These are phyloP conservation scores for Claviceps purpurea DNA, from an alignment of 2,329 filamentous ascomycete genomes.

Conservation along the genomic window DNA sequence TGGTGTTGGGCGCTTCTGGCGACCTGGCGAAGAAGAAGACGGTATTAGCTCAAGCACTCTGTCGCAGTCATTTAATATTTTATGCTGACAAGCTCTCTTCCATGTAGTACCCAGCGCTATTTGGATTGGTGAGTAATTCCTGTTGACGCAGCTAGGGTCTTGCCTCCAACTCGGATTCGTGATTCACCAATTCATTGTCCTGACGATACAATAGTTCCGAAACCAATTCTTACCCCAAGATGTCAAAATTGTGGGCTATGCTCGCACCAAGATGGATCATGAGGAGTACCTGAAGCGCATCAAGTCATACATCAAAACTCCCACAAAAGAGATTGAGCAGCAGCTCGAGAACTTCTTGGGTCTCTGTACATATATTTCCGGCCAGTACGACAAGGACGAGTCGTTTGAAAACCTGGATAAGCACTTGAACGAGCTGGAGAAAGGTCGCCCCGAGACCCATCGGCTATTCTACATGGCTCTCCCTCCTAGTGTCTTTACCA, in stretches of 20 bases:
- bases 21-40: conserved; percentile 99
- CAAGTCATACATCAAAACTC: conserved; percentile 97
- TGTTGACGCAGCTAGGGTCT: not conserved
- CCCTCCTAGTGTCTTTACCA: conserved; percentile 93
- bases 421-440: conserved; percentile 76
- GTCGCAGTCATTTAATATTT: not conserved
- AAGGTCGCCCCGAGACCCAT: conserved; percentile 69
- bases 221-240: conserved; percentile 98
- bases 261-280: conserved; percentile 98
- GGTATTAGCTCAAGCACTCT: conserved; percentile 34
- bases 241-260: conserved; percentile 96
- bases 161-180: not conserved
- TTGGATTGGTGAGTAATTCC: conserved; percentile 66
- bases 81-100: conserved; percentile 12
- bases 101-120: conserved; percentile 79
- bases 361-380: conserved; percentile 87
- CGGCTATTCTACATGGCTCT: conserved; percentile 99
- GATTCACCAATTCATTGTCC: not conserved
- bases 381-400: conserved; percentile 95
- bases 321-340: conserved; percentile 93
- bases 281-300: conserved; percentile 89
- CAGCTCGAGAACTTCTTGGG: conserved; percentile 82
- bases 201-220: conserved; percentile 56
- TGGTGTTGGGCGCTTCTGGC: conserved; percentile 92
- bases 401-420: conserved; percentile 77